Conservation (phyloP, 2,329 filamentous ascomycete genomes). For the Hypomyces perniciosus region DNA sequence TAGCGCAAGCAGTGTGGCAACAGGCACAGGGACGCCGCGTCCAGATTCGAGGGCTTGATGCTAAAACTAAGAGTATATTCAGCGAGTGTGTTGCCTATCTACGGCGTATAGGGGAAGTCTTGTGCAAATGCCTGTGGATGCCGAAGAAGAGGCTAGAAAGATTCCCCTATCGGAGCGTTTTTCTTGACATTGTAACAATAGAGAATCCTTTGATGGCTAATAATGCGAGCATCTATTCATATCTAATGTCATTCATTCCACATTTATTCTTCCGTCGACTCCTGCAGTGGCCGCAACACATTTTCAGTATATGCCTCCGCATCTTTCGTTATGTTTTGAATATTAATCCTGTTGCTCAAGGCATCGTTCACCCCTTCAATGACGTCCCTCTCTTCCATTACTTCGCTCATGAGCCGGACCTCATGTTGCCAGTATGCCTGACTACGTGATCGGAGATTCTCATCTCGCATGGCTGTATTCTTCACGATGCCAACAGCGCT, state of each 20-base stretch:
- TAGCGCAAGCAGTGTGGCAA: conserved; percentile 45
- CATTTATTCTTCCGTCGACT: conserved; percentile 15
- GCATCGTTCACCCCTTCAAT: conserved; percentile 65
- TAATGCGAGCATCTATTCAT: neutral
- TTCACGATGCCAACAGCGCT: conserved; percentile 68
- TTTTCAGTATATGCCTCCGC: conserved; percentile 55
- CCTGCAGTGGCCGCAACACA: conserved; percentile 30
- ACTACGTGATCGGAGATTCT: conserved; percentile 57
- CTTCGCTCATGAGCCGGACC: conserved; percentile 62
- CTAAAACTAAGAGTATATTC: no score
- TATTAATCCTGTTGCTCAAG: conserved; percentile 57
- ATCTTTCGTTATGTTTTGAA: conserved; percentile 53
- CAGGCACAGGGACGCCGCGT: conserved; percentile 28
- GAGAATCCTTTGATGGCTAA: neutral
- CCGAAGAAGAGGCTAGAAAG: no score
- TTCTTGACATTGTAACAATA: neutral
- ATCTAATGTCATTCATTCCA: neutral
- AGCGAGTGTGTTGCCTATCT: neutral
- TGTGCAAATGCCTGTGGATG: no score
- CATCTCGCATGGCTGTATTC: conserved; percentile 74
- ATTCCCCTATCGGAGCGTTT: no score
- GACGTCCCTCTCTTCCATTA: conserved; percentile 74
- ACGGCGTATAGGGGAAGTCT: neutral
- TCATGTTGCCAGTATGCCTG: conserved; percentile 79
- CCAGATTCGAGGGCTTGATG: conserved; percentile 33